These are phyloP conservation scores for Nemania sp. DNA, from an alignment of 2,329 filamentous ascomycete genomes.

Conservation along the genomic window DNA sequence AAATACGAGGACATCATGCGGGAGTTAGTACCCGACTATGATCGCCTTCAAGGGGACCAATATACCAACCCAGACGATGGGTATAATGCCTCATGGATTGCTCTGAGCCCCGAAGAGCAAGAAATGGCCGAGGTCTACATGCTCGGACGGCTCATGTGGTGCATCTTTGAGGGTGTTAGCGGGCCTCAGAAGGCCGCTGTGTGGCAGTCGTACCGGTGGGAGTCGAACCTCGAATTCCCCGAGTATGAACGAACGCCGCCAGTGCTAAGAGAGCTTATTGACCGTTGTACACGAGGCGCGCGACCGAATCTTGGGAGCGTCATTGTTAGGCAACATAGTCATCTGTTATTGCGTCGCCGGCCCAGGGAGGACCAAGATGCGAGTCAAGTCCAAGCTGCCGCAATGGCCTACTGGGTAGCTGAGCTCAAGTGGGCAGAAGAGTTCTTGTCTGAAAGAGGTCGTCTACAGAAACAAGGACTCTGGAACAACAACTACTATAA, in stretches of 20 bases:
- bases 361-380: conserved; percentile 52
- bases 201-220: conserved; percentile 70
- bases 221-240: conserved; percentile 69
- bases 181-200: conserved; percentile 68
- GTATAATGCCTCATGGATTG: conserved; percentile 69
- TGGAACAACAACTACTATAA: conserved; percentile 66
- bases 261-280: conserved; percentile 61
- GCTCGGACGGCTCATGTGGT: conserved; percentile 72
- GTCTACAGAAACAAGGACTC: conserved; percentile 53
- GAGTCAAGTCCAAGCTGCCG: conserved; percentile 51
- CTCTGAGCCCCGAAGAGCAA: conserved; percentile 63
- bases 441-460: conserved; percentile 59
- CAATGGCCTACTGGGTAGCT: conserved; percentile 61
- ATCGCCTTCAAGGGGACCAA: conserved; percentile 56
- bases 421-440: conserved; percentile 62
- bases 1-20: conserved; percentile 58
- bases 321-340: conserved; percentile 60
- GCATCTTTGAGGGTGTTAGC: conserved; percentile 70
- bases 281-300: conserved; percentile 64
- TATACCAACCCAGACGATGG: conserved; percentile 62
- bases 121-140: conserved; percentile 72
- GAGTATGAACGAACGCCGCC: conserved; percentile 61
- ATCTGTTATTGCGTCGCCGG: conserved; percentile 58
- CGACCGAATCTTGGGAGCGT: conserved; percentile 58
- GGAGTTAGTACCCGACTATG: conserved; percentile 61